Evolutionary conservation across 2,329 filamentous ascomycete species (phyloP).

Genomic region (Neofusicoccum cordaticola): DNA sequence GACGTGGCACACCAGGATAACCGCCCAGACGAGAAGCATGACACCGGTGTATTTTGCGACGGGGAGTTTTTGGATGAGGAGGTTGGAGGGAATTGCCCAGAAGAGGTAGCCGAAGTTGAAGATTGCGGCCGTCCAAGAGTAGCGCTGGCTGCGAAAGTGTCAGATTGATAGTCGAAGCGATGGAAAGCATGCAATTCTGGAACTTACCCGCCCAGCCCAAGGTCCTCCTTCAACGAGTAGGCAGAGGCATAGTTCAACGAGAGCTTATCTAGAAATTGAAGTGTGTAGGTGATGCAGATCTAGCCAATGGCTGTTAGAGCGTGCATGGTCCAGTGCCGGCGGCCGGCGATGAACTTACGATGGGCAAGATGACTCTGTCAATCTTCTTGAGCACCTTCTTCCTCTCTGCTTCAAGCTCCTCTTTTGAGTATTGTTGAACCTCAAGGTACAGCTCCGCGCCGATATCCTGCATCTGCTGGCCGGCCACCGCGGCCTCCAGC

Average conservation of each 20-base stretch:
- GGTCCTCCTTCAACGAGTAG: constrained; percentile 36
- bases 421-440: constrained; percentile 41
- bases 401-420: constrained; percentile 45
- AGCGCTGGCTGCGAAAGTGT: constrained; percentile 31
- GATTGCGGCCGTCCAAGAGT: constrained; percentile 42
- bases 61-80: constrained; percentile 37
- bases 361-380: constrained; percentile 48
- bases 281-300: constrained; percentile 44
- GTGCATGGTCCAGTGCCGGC: too few species aligned
- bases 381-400: constrained; percentile 43
- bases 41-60: constrained; percentile 36
- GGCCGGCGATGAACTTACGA: constrained; percentile 29
- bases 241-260: constrained; percentile 42
- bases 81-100: constrained; percentile 40
- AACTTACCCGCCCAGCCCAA: constrained; percentile 20
- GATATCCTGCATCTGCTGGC: constrained; percentile 38
- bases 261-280: constrained; percentile 47
- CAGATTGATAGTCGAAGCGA: background rate
- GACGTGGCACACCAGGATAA: constrained; percentile 43
- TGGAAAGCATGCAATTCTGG: too few species aligned
- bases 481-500: background rate
- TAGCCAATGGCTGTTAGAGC: constrained; percentile 14
- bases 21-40: constrained; percentile 44
- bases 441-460: constrained; percentile 47
- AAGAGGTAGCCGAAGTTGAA: constrained; percentile 47